Evolutionary conservation across 805 yeast genomes (phyloP).

Genomic region (Ogataea nitratoaversa): DNA sequence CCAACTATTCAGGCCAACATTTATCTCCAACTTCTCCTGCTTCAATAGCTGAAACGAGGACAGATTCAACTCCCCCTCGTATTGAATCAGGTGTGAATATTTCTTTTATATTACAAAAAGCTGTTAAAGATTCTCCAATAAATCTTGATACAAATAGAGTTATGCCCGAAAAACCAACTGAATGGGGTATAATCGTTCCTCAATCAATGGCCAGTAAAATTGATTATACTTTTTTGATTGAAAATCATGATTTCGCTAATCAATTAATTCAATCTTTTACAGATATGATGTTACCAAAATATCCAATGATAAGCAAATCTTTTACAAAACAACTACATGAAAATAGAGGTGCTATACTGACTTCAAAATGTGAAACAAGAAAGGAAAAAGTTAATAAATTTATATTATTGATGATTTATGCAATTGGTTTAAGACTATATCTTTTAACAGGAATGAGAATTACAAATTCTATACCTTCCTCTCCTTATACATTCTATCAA

Average conservation of each 20-base stretch:
- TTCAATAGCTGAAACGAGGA: background rate
- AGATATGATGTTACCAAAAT: slow-evolving; percentile 15
- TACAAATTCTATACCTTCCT: background rate
- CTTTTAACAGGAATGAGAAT: slow-evolving; percentile 6
- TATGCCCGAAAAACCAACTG: background rate
- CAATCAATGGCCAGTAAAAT: background rate
- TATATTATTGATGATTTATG: slow-evolving; percentile 15
- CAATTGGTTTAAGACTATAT: slow-evolving; percentile 15
- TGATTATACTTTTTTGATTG: slow-evolving; percentile 9
- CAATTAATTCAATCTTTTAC: slow-evolving; percentile 9
- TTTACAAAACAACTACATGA: slow-evolving; percentile 10
- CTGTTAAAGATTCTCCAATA: slow-evolving; percentile 11
- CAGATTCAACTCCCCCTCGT: no score
- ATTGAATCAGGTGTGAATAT: slow-evolving; percentile 8
- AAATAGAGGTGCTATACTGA: slow-evolving; percentile 9
- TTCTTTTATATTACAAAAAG: slow-evolving; percentile 10
- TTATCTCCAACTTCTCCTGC: slow-evolving; percentile 1
- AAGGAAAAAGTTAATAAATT: slow-evolving; percentile 9
- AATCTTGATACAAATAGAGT: slow-evolving; percentile 7
- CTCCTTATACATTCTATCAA: slow-evolving; percentile 9
- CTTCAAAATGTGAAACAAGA: slow-evolving; percentile 2
- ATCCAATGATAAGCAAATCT: slow-evolving; percentile 11
- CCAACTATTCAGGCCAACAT: background rate
- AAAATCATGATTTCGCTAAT: slow-evolving; percentile 9
- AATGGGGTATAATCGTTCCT: background rate